phyloP scores from a whole-genome alignment of 2,329 filamentous ascomycete species.

The Pestalotiopsis sp. region DNA sequence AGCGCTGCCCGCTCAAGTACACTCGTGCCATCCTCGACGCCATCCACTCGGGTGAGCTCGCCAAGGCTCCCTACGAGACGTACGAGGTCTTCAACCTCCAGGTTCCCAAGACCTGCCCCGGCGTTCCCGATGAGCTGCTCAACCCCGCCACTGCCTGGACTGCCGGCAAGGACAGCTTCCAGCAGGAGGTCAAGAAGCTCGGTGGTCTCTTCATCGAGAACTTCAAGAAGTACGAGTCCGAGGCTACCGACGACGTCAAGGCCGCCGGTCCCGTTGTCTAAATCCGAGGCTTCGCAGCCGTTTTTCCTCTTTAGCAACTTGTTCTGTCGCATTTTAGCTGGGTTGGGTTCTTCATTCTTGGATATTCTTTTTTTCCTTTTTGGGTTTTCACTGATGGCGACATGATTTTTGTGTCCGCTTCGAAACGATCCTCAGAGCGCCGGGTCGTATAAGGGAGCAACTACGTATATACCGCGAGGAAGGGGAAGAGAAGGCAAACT shows the following conservation, averaged over 20 bases:
- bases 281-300: conserved; percentile 7
- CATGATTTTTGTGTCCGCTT: not conserved
- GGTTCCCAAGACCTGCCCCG: conserved; percentile 89
- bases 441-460: not conserved
- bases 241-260: conserved; percentile 80
- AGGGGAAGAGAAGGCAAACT: not conserved
- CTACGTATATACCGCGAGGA: not conserved
- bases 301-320: not conserved
- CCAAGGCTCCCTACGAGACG: conserved; percentile 88
- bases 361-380: not conserved
- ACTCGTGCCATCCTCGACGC: conserved; percentile 97
- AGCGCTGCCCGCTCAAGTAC: conserved; percentile 98
- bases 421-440: not conserved
- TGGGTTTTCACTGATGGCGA: not conserved
- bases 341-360: not conserved
- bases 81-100: conserved; percentile 97
- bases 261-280: conserved; percentile 59
- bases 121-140: conserved; percentile 87
- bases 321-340: not conserved
- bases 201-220: conserved; percentile 91
- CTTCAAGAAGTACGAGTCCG: conserved; percentile 91
- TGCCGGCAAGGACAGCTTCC: conserved; percentile 78
- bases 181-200: conserved; percentile 86
- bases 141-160: conserved; percentile 96
- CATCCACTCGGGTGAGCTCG: conserved; percentile 96